phyloP scores from a whole-genome alignment of 306 rosid species.

The Medicago arabica region DNA sequence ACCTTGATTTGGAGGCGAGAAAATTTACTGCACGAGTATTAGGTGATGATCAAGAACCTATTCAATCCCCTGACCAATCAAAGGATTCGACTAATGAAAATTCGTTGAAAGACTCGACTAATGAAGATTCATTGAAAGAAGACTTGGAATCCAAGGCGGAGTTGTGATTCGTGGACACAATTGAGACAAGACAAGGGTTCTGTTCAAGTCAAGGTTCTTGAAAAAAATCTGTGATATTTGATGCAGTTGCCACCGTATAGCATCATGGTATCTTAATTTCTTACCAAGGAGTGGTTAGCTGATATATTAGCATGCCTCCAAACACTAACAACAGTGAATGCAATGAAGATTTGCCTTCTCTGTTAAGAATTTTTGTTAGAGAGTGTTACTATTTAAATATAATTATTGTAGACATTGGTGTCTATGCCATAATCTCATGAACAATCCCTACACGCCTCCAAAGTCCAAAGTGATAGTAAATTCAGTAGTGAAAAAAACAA shows the following conservation, averaged over 20 bases:
- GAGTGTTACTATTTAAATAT: constrained; percentile 27
- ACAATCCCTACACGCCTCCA: background rate
- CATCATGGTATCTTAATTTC: constrained; percentile 28
- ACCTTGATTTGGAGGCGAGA: constrained; percentile 90
- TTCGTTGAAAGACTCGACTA: constrained; percentile 35
- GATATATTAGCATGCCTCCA: constrained; percentile 38
- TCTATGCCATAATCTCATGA: constrained; percentile 20
- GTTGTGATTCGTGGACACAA: constrained; percentile 50
- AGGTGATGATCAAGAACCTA: constrained; percentile 72
- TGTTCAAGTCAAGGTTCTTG: constrained; percentile 7
- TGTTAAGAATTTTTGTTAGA: constrained; percentile 37
- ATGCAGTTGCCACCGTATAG: constrained; percentile 18
- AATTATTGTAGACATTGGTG: background rate
- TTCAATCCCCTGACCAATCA: constrained; percentile 46
- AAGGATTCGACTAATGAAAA: constrained; percentile 40
- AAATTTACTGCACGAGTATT: constrained; percentile 75
- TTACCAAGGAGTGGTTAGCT: constrained; percentile 30
- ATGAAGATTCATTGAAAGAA: constrained; percentile 42
- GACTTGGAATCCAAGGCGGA: constrained; percentile 84
- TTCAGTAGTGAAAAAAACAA: no score
- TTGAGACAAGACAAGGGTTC: constrained; percentile 3
- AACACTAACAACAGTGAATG: constrained; percentile 34
- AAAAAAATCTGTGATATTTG: constrained; percentile 21
- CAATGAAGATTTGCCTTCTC: constrained; percentile 42
- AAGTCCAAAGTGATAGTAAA: no score